Base-by-base conservation (phyloP, 176 grass and related monocot species). In the Phyllostachys edulis region DNA sequence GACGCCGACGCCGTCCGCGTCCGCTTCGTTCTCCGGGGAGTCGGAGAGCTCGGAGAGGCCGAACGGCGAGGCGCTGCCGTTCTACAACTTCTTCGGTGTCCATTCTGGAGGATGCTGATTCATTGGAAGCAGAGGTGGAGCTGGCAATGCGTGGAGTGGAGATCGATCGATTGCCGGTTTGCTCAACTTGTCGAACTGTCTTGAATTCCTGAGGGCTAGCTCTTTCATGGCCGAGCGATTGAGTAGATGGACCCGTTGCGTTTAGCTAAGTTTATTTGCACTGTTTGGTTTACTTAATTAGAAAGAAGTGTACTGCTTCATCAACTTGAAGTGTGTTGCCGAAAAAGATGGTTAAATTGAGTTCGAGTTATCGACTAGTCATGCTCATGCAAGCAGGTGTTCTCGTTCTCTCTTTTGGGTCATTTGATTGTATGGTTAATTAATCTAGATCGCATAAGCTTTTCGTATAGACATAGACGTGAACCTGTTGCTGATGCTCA, bases 21-120 rank as follows among this genome's bases (percentile, higher is more conserved):
- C 75, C 13, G 26, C 47, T 65, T 80, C 81, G 2, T 26, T 49
- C 73, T 79, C 75, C 18, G 38, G 6, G 21, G 68, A 85, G 69
- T 63, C 45, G 5, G 78, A 56, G 77, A 60, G 69, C 37, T 12
- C 14, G 10, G 69, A 18, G 12, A 49, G 63, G 41, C 37, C 32
- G 21, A 50, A 60, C 11, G 71, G 45, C 17, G 82, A 73, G 27
- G 40, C 51, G 42, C 81, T 55, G 20, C 67, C 77, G 13, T 78
- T 85, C 77, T 85, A 90, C 40, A 75, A 90, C 42, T 90, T 93
- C 78, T 75, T 93, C 1, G 82, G 67, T 15, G 70, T 90, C 56
- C 38, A 71, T 44, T 77, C 83, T 38, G 39, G 73, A 50, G 88
- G 83, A 52, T 23, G 6, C 41, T 85, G 51, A 67, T 5, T 60